A percentile compares a stretch with the other conserved stretches of the same genome.
phyloP scores from a whole-genome alignment of 2,329 filamentous ascomycete genomes.

The Decorospora gaudefroyi region DNA sequence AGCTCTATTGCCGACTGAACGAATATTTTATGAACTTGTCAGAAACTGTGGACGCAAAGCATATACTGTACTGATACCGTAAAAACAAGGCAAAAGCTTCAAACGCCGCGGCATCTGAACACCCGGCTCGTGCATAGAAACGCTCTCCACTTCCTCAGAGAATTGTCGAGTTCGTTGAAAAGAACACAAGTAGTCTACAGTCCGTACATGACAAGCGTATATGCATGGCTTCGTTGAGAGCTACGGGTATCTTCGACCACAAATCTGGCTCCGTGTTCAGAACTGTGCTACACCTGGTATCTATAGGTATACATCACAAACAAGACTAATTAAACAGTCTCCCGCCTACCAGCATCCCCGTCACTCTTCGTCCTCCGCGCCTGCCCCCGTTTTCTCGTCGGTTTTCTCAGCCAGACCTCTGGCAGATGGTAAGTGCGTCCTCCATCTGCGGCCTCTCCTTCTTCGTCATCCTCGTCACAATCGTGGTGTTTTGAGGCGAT shows the following conservation, averaged over 20 bases:
- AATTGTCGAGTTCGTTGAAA: no score
- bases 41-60: background rate
- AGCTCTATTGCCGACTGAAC: background rate
- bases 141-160: no score
- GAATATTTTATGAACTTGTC: no score
- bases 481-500: constrained; percentile 9
- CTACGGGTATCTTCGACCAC: background rate
- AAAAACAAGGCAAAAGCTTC: background rate
- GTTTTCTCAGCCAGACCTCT: constrained; percentile 2
- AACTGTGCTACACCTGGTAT: background rate
- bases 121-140: constrained; percentile 1
- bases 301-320: background rate
- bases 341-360: background rate
- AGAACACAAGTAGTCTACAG: no score
- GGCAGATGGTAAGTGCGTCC: background rate
- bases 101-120: constrained; percentile 21
- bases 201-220: no score
- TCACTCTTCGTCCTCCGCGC: constrained; percentile 7
- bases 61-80: background rate
- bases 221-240: no score
- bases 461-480: constrained; percentile 6
- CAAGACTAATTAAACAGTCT: constrained; percentile 3
- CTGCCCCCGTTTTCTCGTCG: constrained; percentile 2
- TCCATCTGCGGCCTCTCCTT: background rate
- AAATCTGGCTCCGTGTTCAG: background rate